Percentiles rank a stretch among this genome's conserved stretches.
phyloP scores from a whole-genome alignment of 345 rosid species.

The Salix viminalis region DNA sequence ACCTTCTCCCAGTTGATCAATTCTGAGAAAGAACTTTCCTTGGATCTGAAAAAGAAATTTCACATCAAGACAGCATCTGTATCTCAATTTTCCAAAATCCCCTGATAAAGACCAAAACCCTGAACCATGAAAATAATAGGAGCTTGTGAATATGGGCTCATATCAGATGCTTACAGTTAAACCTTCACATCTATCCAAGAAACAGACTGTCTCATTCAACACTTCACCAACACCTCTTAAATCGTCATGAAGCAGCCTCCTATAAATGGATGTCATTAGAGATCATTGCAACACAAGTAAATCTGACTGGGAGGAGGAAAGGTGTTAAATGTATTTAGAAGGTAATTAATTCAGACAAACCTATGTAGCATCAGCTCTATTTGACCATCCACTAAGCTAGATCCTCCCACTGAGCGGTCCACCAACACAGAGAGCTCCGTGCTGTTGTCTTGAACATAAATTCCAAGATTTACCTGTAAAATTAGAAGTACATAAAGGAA shows the following conservation, averaged over 20 bases:
- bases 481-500: constrained; percentile 5
- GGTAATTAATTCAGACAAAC: constrained; percentile 29
- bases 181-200: constrained; percentile 67
- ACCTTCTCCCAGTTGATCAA: constrained; percentile 78
- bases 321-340: neutral
- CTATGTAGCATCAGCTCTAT: constrained; percentile 94
- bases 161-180: constrained; percentile 60
- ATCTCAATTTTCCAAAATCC: neutral
- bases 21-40: constrained; percentile 69
- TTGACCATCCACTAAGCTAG: constrained; percentile 82
- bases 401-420: constrained; percentile 84
- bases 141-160: constrained; percentile 6
- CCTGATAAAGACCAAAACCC: neutral
- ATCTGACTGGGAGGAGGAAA: constrained; percentile 3
- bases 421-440: constrained; percentile 78
- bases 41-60: constrained; percentile 45
- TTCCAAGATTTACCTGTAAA: constrained; percentile 75
- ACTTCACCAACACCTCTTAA: constrained; percentile 84
- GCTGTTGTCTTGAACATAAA: constrained; percentile 63
- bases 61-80: neutral
- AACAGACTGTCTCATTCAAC: constrained; percentile 81
- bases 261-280: constrained; percentile 13
- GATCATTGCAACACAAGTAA: constrained; percentile 4
- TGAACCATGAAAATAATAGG: neutral
- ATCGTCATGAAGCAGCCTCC: constrained; percentile 89